These are phyloP conservation scores for Sanghuangporus baumii DNA, from an alignment of 1,284 basidiomycete species.

Conservation along the genomic window DNA sequence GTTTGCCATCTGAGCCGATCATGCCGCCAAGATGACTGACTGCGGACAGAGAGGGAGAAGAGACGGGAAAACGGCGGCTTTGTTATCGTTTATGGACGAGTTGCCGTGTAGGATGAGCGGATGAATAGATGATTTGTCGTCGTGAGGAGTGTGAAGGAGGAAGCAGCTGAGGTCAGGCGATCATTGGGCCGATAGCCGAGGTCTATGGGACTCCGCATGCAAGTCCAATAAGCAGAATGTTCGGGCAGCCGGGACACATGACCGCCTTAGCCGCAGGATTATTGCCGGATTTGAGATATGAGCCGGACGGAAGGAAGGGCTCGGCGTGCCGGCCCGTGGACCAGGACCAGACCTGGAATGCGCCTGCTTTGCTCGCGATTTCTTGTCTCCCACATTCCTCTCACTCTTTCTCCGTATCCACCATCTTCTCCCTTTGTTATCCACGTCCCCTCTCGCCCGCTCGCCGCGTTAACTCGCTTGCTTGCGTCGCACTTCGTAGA, in stretches of 20 bases:
- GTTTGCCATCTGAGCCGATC: background rate
- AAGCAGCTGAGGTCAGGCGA: background rate
- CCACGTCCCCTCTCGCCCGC: background rate
- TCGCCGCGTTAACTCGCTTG: background rate
- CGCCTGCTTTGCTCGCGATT: background rate
- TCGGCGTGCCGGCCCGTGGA: background rate
- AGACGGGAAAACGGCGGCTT: background rate
- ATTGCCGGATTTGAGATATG: background rate
- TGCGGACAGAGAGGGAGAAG: background rate
- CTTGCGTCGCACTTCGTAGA: background rate
- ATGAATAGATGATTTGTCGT: background rate
- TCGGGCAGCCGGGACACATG: background rate
- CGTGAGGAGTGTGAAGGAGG: too few relatives aligned
- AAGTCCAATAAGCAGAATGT: background rate
- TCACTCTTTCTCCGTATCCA: constrained; percentile 7
- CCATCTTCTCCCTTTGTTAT: background rate
- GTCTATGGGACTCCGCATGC: background rate
- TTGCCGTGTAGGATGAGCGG: background rate
- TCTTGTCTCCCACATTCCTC: constrained; percentile 2
- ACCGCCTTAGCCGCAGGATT: background rate
- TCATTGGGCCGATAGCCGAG: background rate
- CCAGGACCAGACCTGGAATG: background rate
- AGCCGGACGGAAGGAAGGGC: background rate
- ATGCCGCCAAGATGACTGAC: background rate
- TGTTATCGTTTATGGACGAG: background rate